phyloP scores from a whole-genome alignment of 371 early-diverging fungal species.

The Zopfochytrium polystomum region DNA sequence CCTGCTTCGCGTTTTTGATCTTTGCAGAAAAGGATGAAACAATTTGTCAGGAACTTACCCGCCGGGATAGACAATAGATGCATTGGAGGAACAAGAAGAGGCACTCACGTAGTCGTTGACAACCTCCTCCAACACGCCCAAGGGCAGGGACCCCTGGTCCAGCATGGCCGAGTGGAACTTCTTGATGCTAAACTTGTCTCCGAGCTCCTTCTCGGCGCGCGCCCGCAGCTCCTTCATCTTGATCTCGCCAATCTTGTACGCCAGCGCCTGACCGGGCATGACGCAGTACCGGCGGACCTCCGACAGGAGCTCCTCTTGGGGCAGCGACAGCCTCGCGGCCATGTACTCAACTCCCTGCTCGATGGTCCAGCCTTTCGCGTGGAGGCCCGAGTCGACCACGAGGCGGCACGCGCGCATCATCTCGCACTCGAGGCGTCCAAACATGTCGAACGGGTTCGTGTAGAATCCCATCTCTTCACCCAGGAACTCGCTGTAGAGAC shows the following conservation, averaged over 20 bases:
- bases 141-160: too few species aligned
- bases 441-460: slow-evolving; percentile 31
- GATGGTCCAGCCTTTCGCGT: slow-evolving; percentile 37
- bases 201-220: slow-evolving; percentile 32
- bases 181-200: slow-evolving; percentile 34
- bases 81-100: too few species aligned
- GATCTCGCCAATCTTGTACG: slow-evolving; percentile 46
- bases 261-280: slow-evolving; percentile 44
- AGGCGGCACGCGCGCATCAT: too few species aligned
- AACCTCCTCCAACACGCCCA: slow-evolving; percentile 26
- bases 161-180: slow-evolving; percentile 33
- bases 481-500: slow-evolving; percentile 41
- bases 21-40: too few species aligned
- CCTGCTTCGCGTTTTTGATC: too few species aligned
- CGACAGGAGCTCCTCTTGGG: slow-evolving; percentile 27
- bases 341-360: slow-evolving; percentile 37
- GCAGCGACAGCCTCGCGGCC: slow-evolving; percentile 27
- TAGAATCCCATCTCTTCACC: slow-evolving; percentile 50
- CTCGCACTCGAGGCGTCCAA: slow-evolving; percentile 42
- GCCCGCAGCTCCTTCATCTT: slow-evolving; percentile 37
- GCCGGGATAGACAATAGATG: too few species aligned
- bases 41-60: too few species aligned
- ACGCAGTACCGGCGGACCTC: slow-evolving; percentile 41
- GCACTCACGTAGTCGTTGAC: slow-evolving; percentile 37
- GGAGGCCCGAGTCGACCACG: slow-evolving; percentile 45